Evolutionary conservation across 179 eudicot genomes (phyloP).

Genomic region (Gypsophila paniculata): DNA sequence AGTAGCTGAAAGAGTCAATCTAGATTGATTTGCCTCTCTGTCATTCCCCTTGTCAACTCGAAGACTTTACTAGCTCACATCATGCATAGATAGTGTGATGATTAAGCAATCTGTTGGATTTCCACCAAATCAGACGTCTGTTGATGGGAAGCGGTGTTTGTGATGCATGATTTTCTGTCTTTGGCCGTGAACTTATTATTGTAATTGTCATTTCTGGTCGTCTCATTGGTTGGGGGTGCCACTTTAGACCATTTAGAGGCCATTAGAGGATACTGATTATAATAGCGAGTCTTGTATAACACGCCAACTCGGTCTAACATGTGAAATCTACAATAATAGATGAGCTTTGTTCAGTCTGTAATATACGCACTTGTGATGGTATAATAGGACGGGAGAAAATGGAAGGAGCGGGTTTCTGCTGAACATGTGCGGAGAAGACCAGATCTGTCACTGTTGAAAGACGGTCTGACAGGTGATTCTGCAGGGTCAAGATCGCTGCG

Average conservation of each 20-base stretch:
- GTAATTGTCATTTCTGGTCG: background rate
- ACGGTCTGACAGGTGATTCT: conserved; percentile 31
- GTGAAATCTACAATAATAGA: background rate
- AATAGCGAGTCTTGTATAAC: background rate
- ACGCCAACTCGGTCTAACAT: background rate
- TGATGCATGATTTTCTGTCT: background rate
- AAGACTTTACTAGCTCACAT: background rate
- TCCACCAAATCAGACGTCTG: background rate
- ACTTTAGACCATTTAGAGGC: background rate
- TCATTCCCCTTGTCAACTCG: background rate
- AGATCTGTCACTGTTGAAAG: conserved; percentile 49
- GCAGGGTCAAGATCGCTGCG: background rate
- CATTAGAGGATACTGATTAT: background rate
- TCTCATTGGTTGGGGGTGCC: background rate
- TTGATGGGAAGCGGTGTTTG: background rate
- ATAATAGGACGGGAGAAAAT: conserved; percentile 55
- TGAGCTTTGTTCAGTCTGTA: too few species aligned
- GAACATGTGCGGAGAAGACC: conserved; percentile 45
- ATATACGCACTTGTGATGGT: conserved; percentile 6
- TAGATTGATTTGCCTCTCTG: background rate
- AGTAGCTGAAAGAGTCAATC: background rate
- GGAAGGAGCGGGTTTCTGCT: conserved; percentile 64
- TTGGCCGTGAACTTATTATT: background rate
- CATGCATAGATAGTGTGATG: background rate
- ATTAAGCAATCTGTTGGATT: conserved; percentile 1